Evolutionary conservation across 2,329 filamentous ascomycete genomes (phyloP).

Genomic region (Hymenoscyphus scutula): DNA sequence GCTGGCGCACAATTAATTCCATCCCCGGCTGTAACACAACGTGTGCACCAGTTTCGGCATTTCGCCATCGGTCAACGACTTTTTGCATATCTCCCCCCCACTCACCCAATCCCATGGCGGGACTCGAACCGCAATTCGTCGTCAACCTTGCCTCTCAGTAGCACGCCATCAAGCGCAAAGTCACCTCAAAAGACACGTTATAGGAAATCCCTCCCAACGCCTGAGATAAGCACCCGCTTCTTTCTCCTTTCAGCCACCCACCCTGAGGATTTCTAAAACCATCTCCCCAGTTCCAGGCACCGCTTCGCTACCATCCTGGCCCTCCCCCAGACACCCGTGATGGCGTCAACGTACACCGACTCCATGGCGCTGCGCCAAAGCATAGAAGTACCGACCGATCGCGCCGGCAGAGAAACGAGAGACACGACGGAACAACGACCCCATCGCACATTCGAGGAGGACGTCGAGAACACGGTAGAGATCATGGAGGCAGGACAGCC

Average conservation of each 20-base stretch:
- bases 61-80: background rate
- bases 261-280: background rate
- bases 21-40: background rate
- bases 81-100: background rate
- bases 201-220: constrained; percentile 1
- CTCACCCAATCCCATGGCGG: background rate
- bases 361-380: constrained; percentile 27
- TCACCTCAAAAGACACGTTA: constrained; percentile 24
- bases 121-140: constrained; percentile 3
- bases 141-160: constrained; percentile 13
- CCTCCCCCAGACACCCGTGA: constrained; percentile 13
- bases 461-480: constrained; percentile 17
- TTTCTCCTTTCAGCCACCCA: background rate
- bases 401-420: constrained; percentile 10
- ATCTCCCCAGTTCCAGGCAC: constrained; percentile 1
- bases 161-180: constrained; percentile 26
- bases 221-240: constrained; percentile 1
- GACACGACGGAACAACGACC: constrained; percentile 2
- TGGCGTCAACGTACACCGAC: constrained; percentile 29
- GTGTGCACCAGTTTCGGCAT: background rate
- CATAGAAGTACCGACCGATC: constrained; percentile 28
- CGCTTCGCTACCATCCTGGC: constrained; percentile 2
- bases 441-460: constrained; percentile 11
- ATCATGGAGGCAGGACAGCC: constrained; percentile 22
- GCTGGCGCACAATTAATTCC: background rate